Base-by-base conservation (phyloP, 2,329 filamentous ascomycete genomes). In the Elsinoe ampelina region DNA sequence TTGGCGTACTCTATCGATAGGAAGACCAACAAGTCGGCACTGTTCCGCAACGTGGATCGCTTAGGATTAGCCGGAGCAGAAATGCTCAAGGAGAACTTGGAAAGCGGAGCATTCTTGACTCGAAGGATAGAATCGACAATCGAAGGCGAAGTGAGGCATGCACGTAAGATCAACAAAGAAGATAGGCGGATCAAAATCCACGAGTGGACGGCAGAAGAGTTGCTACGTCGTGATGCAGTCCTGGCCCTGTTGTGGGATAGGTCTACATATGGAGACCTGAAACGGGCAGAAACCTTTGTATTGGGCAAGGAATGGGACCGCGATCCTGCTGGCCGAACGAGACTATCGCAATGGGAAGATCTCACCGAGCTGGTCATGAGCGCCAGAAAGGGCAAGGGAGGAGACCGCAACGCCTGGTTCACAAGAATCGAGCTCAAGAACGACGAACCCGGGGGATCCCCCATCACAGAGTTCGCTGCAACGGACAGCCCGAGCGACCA, bases 141-240 rank as follows among this genome's bases (percentile, higher is more conserved):
- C 65, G 70, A 6, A 64, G 63, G 6, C 68, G 65, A 64, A 66
- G 65, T 43, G 56, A 42, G 65, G 5, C 79, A 85, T 64, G 92
- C 92, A 1, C 80, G 82, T 1, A 95, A 95, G 67, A 81, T 95
- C 59, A 80, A 72, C 1, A 80, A 84, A 57, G 71, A 76, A 5
- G 82, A 92, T 63, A 73, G 75, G 1, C 78, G 82, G 58, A 71
- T 95, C 6, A 71, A 83, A 59, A 89, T 85, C 78, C 45, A 61
- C 0, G 68, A 64, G 2, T 82, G 81, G 76, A 72, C 72, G 0
- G 71, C 76, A n/a, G 70, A 74, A 2, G 76, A 81, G 1, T 77
- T 91, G 13, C 66, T 72, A 5, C 74, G 78, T 4, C 76, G 80
- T 4, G 73, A 80, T 52, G 76, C 78, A 7, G 83, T 85, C 0